Base-by-base conservation (phyloP, 345 rosid species). In the Zanthoxylum bungeanum region DNA sequence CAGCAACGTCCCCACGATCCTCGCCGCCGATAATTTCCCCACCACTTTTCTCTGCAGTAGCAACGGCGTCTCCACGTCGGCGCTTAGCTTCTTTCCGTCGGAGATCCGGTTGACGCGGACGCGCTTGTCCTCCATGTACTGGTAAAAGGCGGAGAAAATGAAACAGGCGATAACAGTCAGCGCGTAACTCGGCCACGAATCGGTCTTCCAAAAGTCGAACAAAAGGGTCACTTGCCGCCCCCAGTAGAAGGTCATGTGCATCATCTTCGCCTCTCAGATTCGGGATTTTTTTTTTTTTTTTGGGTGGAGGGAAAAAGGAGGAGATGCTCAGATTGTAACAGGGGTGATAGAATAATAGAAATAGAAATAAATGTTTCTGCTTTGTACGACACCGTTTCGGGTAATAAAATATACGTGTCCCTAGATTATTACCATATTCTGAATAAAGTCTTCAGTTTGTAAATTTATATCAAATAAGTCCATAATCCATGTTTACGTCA, bases 211-310 rank as follows among this genome's bases (percentile, higher is more conserved):
- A 49, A 78, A 83, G 76, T 78, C 84, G 78, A 93, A 61, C 60
- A 93, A 86, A 71, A 93, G 76, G 9, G 92, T 89, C 1, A 92
- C 97, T 60, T 83, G 57, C 62, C 75, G 77, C 52, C 93, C 78
- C 98, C 98, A 91, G 78, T 91, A 93, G 19, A 93, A 76, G 58
- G 97, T 93, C 98, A 88, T 93, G 88, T 90, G 98, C 96, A 91
- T 93, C 98, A 93, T 93, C 82, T 80, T 84, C 39, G 78, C 53
- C 0, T 17, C 49, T 14, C 19, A 19, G 49, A 12, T 44, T 44
- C 34, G 6, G 6, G 1, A 19, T 53, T 68, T 33, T n/a, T n/a
- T n/a, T n/a, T n/a, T n/a, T n/a, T n/a, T n/a, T n/a, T n/a, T n/a
- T n/a, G n/a, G 40, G 11, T 27, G 36, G 25, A 7, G 28, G 39